Evolutionary conservation across 768 basidiomycete genomes (phyloP), one percentile per base, ranked within the genome.

Genomic region (Trichaptum fuscoviolaceum): DNA sequence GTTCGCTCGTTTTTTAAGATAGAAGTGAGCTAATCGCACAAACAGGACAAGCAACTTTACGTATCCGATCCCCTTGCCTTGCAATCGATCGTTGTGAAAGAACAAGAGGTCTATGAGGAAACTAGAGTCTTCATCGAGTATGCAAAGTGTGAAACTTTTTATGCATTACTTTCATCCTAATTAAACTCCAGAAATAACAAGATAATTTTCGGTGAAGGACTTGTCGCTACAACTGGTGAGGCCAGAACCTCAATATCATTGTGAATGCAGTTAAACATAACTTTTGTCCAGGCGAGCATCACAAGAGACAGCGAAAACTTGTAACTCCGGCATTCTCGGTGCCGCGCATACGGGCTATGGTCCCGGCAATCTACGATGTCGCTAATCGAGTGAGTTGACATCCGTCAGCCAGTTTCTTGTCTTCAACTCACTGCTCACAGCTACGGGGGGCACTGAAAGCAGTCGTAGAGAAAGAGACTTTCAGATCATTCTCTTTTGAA

Each of bases 241-340:
- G n/a, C 58, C 7, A 52, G 57, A 30, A 25, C 65, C 18, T 34
- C 23, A 18, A 57, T 2, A 63, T 5, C 2, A 30, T 18, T 9
- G 18, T 42, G 23, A 1, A 35, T 20, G 4, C 15, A 36, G 25
- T 3, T 59, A 10, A 26, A 24, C 36, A 17, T 20, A 8, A n/a
- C 15, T 10, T 6, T 30, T 63, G 42, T 15, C 27, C 65, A 78
- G 84, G 66, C 73, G 78, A 70, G 70, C 79, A 70, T 20, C 84
- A 85, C 69, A 79, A 78, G 70, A 75, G 75, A 26, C 84, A 85
- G 71, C 76, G 84, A 23, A 83, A 83, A 69, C 74, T 83, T 36
- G 79, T 84, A 58, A 78, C 73, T 62, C 80, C 83, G 2, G 77
- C 83, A 8, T 85, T 86, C 69, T 81, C 82, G 1, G 74, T 77